phyloP scores from a whole-genome alignment of 805 yeast species.

The Hagleromyces aurorensis region DNA sequence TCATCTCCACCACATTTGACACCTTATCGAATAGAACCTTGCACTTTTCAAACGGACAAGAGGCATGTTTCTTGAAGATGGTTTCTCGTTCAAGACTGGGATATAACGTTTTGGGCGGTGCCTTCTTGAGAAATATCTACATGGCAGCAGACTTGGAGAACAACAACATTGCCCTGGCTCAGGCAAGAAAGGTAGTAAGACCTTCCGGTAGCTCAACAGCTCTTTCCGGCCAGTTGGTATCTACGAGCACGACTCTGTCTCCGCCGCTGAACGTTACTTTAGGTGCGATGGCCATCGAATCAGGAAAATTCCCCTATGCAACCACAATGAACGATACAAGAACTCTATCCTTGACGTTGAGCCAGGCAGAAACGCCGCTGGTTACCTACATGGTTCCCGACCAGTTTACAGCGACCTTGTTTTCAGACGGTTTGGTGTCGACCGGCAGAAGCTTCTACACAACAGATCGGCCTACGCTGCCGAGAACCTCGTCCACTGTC shows the following conservation, averaged over 20 bases:
- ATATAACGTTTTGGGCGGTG: slow-evolving; percentile 47
- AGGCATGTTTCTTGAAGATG: slow-evolving; percentile 50
- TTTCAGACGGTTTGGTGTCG: slow-evolving; percentile 28
- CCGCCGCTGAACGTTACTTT: slow-evolving; percentile 3
- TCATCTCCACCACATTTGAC: slow-evolving; percentile 36
- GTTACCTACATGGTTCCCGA: slow-evolving; percentile 15
- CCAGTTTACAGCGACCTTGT: slow-evolving; percentile 25
- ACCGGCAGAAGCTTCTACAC: slow-evolving; percentile 27
- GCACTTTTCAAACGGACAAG: slow-evolving; percentile 43
- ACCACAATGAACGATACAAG: slow-evolving; percentile 25
- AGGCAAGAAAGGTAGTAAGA: slow-evolving; percentile 30
- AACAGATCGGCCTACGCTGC: slow-evolving; percentile 20
- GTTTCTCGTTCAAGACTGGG: slow-evolving; percentile 43
- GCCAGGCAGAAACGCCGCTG: slow-evolving; percentile 7
- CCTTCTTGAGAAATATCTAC: slow-evolving; percentile 46
- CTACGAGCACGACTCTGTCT: slow-evolving; percentile 2
- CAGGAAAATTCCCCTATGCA: slow-evolving; percentile 48
- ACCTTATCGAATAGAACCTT: slow-evolving; percentile 30
- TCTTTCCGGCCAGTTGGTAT: no score
- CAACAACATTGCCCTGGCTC: slow-evolving; percentile 47
- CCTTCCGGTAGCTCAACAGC: slow-evolving; percentile 1
- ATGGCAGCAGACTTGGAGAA: slow-evolving; percentile 60
- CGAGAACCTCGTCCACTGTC: no score
- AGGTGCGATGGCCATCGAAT: slow-evolving; percentile 22
- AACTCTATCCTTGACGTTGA: slow-evolving; percentile 10